Base-by-base conservation (phyloP, 345 rosid species). In the Syzygium grande region DNA sequence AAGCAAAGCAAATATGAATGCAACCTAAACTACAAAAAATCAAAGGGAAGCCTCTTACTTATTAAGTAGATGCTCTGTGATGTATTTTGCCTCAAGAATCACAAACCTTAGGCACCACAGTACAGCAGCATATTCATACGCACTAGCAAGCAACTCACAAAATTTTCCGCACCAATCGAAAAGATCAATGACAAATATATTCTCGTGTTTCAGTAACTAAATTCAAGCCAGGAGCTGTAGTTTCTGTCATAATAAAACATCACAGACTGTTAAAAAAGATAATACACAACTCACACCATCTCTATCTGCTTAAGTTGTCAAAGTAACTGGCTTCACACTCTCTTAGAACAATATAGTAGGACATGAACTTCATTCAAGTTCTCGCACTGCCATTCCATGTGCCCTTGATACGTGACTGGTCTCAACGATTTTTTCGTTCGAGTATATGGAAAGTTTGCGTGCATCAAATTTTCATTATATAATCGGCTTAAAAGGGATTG, bases 91-190 rank as follows among this genome's bases (percentile, higher is more conserved):
- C 27, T 38, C 13, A 19, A 34, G 30, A 73, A 38, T 73, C 80
- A 73, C 49, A 73, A 73, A 73, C 80, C 49, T 16, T 19, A 73
- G 80, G 80, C 49, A 38, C 49, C 80, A 9, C 27, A 38, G 49
- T 19, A 68, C 27, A 19, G 80, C 0, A 9, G 49, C 27, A 34
- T 73, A 73, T 73, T 16, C 80, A 73, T 19, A 34, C 23, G 17
- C 12, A 34, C 49, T 17, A 1, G 49, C 2, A 73, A 34, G 49
- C 25, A 73, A 34, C 46, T 73, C 80, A 73, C 46, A 73, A 73
- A 19, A 73, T 73, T 22, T 4, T 10, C 46, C 12, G 0, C 34
- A 68, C 27, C 0, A 0, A 73, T 73, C 46, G 10, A 34, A 73
- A 73, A 73, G 80, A 73, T 19, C 80, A 38, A 73, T 1, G 14